Percentiles rank a stretch among this genome's conserved stretches.
phyloP scores from a whole-genome alignment of 345 rosid genomes.

The Barbarea vulgaris region DNA sequence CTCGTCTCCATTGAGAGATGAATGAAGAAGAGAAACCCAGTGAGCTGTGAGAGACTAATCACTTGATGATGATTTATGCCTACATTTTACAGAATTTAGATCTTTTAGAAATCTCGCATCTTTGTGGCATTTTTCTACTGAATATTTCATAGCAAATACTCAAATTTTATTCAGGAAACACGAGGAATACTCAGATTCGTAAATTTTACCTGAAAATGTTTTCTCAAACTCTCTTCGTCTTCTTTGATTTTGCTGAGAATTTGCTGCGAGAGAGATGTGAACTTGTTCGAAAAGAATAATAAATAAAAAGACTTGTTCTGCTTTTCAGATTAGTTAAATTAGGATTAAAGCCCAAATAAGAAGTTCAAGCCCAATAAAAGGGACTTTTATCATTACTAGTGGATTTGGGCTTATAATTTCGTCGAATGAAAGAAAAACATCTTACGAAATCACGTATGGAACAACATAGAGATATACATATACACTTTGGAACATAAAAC shows the following conservation, averaged over 20 bases:
- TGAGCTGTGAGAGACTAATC: not conserved
- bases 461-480: too few species aligned
- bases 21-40: not conserved
- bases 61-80: not conserved
- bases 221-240: not conserved
- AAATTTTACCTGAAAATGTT: not conserved
- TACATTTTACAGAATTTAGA: not conserved
- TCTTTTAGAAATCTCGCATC: not conserved
- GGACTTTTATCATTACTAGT: not conserved
- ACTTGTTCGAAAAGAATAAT: not conserved
- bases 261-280: not conserved
- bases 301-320: not conserved
- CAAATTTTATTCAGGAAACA: not conserved
- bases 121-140: not conserved
- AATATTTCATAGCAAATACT: not conserved
- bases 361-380: not conserved
- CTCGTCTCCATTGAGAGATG: constrained; percentile 39
- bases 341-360: not conserved
- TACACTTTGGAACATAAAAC: too few species aligned
- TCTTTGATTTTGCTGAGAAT: constrained; percentile 1
- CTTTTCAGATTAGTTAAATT: not conserved
- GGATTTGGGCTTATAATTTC: not conserved
- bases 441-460: too few species aligned
- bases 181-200: not conserved
- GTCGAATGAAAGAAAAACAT: too few species aligned